Base-by-base conservation (phyloP, 129 eudicot species). In the carrot (Daucus carota) region DNA sequence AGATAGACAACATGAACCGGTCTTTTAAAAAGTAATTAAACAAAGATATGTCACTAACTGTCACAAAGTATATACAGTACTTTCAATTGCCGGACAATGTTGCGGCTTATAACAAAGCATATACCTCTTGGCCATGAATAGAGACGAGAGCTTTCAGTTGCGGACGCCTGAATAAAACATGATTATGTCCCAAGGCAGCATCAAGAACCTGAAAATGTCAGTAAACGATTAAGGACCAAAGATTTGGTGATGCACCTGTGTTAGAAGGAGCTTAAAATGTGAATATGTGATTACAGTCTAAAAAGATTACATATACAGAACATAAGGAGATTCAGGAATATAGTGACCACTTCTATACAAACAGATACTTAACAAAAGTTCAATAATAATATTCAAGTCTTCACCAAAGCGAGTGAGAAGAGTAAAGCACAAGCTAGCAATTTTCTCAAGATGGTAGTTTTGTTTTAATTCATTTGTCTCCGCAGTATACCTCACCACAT, bases 141-240 rank as follows among this genome's bases (percentile, higher is more conserved):
- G 97, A 90, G 77, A 93, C 98, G 41, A 93, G 96, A 71, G 98
- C 98, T 89, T 91, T 93, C 81, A 91, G 80, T 75, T 93, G 98
- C 73, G 97, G 93, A 65, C 98, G 91, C 71, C 98, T 91, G 76
- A 93, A 93, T 73, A 93, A 66, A 43, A 89, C 86, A 81, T 91
- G 91, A 75, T 78, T 72, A 82, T 93, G 97, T 79, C 98, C 98
- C 70, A 93, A 81, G 41, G 86, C 85, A 76, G 83, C 87, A 81
- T 93, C 98, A 72, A 93, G 87, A 81, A 91, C 84, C 98, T 93
- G 87, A 74, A 71, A 77, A 34, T 34, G 22, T 68, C 73, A 79
- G 32, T 42, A 72, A 32, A 73, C 67, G 52, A 50, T 57, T 70
- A 45, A 75, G 24, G 15, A 76, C n/a, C 14, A 31, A 45, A 40